Evolutionary conservation across 768 basidiomycete genomes (phyloP).

Genomic region (Leucosporidium creatinivorum): DNA sequence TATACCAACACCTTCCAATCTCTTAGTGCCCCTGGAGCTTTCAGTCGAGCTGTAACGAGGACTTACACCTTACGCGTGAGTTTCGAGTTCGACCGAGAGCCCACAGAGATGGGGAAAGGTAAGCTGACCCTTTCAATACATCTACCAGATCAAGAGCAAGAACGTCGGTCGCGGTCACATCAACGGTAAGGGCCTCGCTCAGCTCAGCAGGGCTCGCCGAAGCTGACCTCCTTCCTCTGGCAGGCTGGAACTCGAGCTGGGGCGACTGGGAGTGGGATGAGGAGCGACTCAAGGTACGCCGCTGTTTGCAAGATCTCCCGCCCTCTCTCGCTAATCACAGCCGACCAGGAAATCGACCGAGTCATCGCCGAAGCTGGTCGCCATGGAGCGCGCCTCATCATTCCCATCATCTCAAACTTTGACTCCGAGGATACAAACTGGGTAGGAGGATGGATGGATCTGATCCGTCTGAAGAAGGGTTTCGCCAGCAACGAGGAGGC

Average conservation of each 20-base stretch:
- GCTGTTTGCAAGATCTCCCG: too few relatives aligned
- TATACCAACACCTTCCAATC: slow-evolving; percentile 24
- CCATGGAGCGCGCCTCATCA: slow-evolving; percentile 29
- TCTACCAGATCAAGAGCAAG: slow-evolving; percentile 17
- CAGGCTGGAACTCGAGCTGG: slow-evolving; percentile 26
- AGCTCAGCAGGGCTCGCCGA: too few relatives aligned
- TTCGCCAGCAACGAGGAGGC: slow-evolving; percentile 21
- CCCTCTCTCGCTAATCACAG: too few relatives aligned
- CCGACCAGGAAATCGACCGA: not conserved
- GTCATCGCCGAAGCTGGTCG: not conserved
- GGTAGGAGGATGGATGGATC: slow-evolving; percentile 29
- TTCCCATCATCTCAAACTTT: slow-evolving; percentile 20
- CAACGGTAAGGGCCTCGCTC: slow-evolving; percentile 1
- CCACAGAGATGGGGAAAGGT: too few relatives aligned
- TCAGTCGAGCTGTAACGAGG: slow-evolving; percentile 25
- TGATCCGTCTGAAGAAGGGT: slow-evolving; percentile 1
- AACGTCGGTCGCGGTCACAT: slow-evolving; percentile 31
- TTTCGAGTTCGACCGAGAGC: not conserved
- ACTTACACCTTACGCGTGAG: slow-evolving; percentile 30
- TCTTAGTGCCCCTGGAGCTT: not conserved
- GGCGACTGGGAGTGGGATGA: slow-evolving; percentile 34
- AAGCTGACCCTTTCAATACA: too few relatives aligned
- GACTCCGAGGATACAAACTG: slow-evolving; percentile 26
- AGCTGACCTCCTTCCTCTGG: too few relatives aligned
- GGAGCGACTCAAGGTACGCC: slow-evolving; percentile 15